Evolutionary conservation across 2,329 filamentous ascomycete species (phyloP), one percentile per base, ranked within the genome.

Genomic region (Fusarium sp.): DNA sequence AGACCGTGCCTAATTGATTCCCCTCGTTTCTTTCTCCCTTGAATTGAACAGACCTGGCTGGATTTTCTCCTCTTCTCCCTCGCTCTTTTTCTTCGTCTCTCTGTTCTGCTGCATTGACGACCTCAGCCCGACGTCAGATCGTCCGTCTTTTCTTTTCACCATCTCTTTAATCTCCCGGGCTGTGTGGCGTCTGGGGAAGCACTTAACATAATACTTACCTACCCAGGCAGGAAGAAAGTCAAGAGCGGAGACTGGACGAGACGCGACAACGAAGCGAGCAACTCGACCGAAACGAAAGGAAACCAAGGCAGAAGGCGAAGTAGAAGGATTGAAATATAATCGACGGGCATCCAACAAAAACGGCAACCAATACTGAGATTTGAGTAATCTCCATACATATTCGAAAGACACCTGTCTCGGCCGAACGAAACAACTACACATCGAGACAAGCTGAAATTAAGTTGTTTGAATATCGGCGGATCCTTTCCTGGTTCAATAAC

Each of bases 1-100:
- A 59, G 62, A 53, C 60, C 58, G 49, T 58, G 55, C 51, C 51
- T 51, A 24, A 66, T 59, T 53, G 58, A 65, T 51, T 57, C 53
- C 58, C 63, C 45, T 70, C 60, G 55, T 62, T 58, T 58, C 45
- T 54, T 48, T 65, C 68, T 69, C 52, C 64, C 68, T 71, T 65
- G 38, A 54, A 51, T 24, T 62, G 22, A 58, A 22, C 41, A 69
- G 34, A n/a, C 34, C 34, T 38, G 34, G 18, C 18, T n/a, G 7
- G 45, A 16, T 16, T 34, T 48, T 52, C 24, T 48, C 44, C 47
- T 60, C 20, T 48, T 52, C 59, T 62, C 68, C 48, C 51, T 71
- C 64, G 22, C 41, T 62, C 62, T 57, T 44, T 65, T 29, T 41
- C 24, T 52, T 22, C 15, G 16, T 27, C 5, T n/a, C 12, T 52